A percentile compares a stretch with the other conserved stretches of the same genome.
Conservation (phyloP, 1,284 basidiomycete species). For the Anthracocystis panici-leucophaei region DNA sequence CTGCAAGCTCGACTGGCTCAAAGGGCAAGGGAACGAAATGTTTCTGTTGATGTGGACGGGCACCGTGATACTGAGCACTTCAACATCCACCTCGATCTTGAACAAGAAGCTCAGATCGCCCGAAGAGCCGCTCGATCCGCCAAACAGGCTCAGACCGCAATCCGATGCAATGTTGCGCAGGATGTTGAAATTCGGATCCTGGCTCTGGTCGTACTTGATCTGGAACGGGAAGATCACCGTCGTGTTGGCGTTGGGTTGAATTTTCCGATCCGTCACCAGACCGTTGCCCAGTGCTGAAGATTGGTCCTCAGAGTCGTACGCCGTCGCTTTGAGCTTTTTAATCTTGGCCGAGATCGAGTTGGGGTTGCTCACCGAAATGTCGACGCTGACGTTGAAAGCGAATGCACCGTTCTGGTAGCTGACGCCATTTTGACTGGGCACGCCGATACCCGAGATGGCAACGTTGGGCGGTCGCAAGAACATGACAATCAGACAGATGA, state of each 20-base stretch:
- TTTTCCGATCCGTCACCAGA: slow-evolving; percentile 74
- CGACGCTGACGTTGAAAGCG: slow-evolving; percentile 59
- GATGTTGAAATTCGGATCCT: slow-evolving; percentile 76
- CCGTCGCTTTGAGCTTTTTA: slow-evolving; percentile 54
- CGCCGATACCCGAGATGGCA: slow-evolving; percentile 46
- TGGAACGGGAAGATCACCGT: slow-evolving; percentile 85
- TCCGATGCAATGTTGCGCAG: slow-evolving; percentile 77
- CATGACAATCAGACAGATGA: slow-evolving; percentile 61
- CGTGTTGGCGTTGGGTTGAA: slow-evolving; percentile 77
- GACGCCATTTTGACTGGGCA: slow-evolving; percentile 44
- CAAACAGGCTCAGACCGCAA: slow-evolving; percentile 74
- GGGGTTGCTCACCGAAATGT: slow-evolving; percentile 63
- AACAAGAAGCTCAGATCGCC: slow-evolving; percentile 49
- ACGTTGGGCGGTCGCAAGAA: slow-evolving; percentile 66
- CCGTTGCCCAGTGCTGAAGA: slow-evolving; percentile 55
- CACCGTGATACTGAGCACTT: slow-evolving; percentile 52
- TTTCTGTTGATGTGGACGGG: slow-evolving; percentile 46
- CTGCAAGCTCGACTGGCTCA: slow-evolving; percentile 29
- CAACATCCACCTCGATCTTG: slow-evolving; percentile 52
- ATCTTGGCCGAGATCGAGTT: slow-evolving; percentile 65
- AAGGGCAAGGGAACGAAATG: slow-evolving; percentile 53
- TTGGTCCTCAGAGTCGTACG: slow-evolving; percentile 53
- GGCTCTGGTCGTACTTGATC: slow-evolving; percentile 77
- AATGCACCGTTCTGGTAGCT: slow-evolving; percentile 49
- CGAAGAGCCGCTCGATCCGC: slow-evolving; percentile 61